Percentiles rank a stretch among this genome's conserved stretches.
Evolutionary conservation across 805 yeast species (phyloP).

Genomic region (Candida lessepsii): DNA sequence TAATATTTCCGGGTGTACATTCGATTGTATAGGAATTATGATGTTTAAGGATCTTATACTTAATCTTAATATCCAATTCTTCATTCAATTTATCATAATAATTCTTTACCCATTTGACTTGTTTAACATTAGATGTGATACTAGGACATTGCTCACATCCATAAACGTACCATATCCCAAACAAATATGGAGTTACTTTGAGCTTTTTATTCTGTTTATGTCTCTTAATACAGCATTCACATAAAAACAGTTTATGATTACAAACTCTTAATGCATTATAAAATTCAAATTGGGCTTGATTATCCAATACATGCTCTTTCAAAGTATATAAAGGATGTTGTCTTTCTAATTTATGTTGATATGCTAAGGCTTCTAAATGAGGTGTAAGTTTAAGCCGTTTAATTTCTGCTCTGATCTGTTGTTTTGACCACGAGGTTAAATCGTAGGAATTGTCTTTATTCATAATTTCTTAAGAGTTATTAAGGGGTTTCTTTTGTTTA

Average conservation of each 20-base stretch:
- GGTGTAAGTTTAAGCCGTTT: background rate
- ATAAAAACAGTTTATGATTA: background rate
- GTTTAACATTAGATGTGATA: background rate
- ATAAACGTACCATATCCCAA: slow-evolving; percentile 3
- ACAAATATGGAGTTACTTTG: slow-evolving; percentile 3
- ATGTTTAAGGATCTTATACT: slow-evolving; percentile 2
- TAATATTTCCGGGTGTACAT: background rate
- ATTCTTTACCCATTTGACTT: slow-evolving; percentile 1
- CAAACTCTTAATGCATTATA: background rate
- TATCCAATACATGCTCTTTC: background rate
- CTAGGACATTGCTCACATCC: background rate
- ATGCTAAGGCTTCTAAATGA: slow-evolving; percentile 2
- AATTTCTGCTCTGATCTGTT: background rate
- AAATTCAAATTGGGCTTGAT: background rate
- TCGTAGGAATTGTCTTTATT: background rate
- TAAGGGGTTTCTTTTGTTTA: too few relatives aligned
- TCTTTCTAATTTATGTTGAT: background rate
- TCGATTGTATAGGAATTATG: background rate
- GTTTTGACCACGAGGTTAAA: background rate
- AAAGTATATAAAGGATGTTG: background rate
- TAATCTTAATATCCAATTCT: background rate
- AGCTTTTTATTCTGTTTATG: background rate
- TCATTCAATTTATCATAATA: slow-evolving; percentile 2
- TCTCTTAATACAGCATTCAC: slow-evolving; percentile 4
- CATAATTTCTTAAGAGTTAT: too few relatives aligned